These are phyloP conservation scores for Viola odorata DNA, from an alignment of 345 rosid species.

Conservation along the genomic window DNA sequence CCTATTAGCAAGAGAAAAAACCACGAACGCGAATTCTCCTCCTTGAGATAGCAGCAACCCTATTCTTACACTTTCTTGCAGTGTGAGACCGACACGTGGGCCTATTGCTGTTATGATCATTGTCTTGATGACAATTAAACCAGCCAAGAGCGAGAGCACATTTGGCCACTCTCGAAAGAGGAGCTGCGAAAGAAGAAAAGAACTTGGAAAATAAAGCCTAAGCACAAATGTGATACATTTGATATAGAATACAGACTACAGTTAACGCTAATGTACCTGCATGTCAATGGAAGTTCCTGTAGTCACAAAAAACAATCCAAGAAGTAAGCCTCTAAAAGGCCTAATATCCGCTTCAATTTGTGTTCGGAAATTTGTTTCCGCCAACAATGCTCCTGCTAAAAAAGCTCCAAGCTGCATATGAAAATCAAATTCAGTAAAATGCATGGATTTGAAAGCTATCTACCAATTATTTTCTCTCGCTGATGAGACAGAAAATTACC, in stretches of 20 bases:
- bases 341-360: constrained; percentile 99
- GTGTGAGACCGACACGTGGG: constrained; percentile 88
- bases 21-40: constrained; percentile 95
- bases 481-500: constrained; percentile 34
- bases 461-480: constrained; percentile 7
- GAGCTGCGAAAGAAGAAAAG: constrained; percentile 42
- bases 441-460: constrained; percentile 8
- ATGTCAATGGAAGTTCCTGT: constrained; percentile 94
- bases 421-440: constrained; percentile 9
- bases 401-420: constrained; percentile 89
- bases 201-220: constrained; percentile 10
- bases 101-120: constrained; percentile 79
- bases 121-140: constrained; percentile 86
- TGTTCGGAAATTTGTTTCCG: constrained; percentile 92
- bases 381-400: constrained; percentile 90
- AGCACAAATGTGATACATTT: constrained; percentile 1
- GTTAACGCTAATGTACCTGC: constrained; percentile 44
- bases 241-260: not conserved
- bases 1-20: constrained; percentile 94
- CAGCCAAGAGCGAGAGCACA: constrained; percentile 84
- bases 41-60: constrained; percentile 95
- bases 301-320: constrained; percentile 90
- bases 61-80: constrained; percentile 84
- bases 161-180: constrained; percentile 91
- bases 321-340: constrained; percentile 94